Evolutionary conservation across 2,329 filamentous ascomycete genomes (phyloP), one percentile per base, ranked within the genome.

Genomic region (Pseudogymnoascus sp.): DNA sequence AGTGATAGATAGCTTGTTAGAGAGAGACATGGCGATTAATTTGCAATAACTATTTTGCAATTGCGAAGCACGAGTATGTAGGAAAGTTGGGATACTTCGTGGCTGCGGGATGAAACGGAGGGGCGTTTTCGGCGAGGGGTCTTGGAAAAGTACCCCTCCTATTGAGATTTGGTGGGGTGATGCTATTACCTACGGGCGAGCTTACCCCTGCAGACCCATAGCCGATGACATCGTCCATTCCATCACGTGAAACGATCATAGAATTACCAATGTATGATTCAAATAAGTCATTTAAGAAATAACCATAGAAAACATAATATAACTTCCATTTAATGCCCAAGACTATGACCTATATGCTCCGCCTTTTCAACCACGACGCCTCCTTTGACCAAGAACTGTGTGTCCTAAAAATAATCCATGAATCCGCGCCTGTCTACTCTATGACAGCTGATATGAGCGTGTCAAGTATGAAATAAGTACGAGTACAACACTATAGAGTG

Each of bases 1-100:
- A 68, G 86, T 90, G 78, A 99, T 97, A 70, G 92, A 90, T 72
- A 99, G 90, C 85, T 99, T 99, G 86, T 87, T 97, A 72, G 92
- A 90, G 75, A 99, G 90, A 86, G 94, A 97, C 94, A 99, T 99
- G 64, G 66, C 61, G 65, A 68, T 65, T 66, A 58, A 38, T 39
- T 58, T 28, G 33, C 57, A 39, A 38, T 16, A 38, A 12, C 6
- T 38, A 39, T 25, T 58, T 36, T 58, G 20, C 57, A 39, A 38
- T 58, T 38, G 33, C 6, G 18, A 58, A 35, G 47, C 47, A 33
- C 47, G 47, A 54, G 33, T 18, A 33, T 54, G 47, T 12, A 54
- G 14, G 16, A 54, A 54, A 33, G 47, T 54, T 33, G 47, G 33
- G 47, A 54, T 54, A 28, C 47, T 39, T 37, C 57, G 57, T 58